Base-by-base conservation (phyloP, 176 grass and related monocot species). In the Oryza meyeriana region DNA sequence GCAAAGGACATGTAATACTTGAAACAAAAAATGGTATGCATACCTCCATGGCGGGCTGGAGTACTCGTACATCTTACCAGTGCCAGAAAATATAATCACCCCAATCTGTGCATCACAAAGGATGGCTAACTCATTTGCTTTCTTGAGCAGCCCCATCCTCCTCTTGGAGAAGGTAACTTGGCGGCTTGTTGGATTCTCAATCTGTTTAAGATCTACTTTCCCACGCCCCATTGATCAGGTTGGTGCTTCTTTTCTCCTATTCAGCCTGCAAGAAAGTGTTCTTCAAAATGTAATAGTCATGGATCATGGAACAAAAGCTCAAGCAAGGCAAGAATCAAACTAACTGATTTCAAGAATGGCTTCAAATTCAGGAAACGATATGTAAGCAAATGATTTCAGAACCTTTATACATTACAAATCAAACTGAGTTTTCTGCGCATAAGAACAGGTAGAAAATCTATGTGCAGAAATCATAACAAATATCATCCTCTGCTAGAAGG, bases 101-200 rank as follows among this genome's bases (percentile, higher is more conserved):
- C 88, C 94, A 2, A 97, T 79, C 65, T 97, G 90, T 2, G 94
- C 94, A 74, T 93, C 94, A 5, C 94, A 96, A 17, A 93, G 88
- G 64, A 93, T 65, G 48, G 90, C 88, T 16, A 96, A 78, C 57
- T 96, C 94, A 36, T 85, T 91, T 11, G 94, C 94, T 77, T 96
- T 96, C 86, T 96, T 96, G 31, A 96, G 76, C 76, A 96, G 74
- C 16, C 94, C 90, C 70, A 59, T 81, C 47, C 90, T 85, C 86
- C 94, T 85, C 85, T 96, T 96, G 88, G 94, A 93, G 88, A 93
- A 96, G 25, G 94, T 93, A 67, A 93, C 94, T 72, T 96, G 90
- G 18, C 93, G 90, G 41, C 64, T 96, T 29, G 90, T 88, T 24
- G 78, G 72, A 47, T 96, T 93, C 79, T 96, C 93, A 8, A 96